A percentile compares a stretch with the other conserved stretches of the same genome.
phyloP scores from a whole-genome alignment of 176 grass and related monocot species.

The Raddia distichophylla region DNA sequence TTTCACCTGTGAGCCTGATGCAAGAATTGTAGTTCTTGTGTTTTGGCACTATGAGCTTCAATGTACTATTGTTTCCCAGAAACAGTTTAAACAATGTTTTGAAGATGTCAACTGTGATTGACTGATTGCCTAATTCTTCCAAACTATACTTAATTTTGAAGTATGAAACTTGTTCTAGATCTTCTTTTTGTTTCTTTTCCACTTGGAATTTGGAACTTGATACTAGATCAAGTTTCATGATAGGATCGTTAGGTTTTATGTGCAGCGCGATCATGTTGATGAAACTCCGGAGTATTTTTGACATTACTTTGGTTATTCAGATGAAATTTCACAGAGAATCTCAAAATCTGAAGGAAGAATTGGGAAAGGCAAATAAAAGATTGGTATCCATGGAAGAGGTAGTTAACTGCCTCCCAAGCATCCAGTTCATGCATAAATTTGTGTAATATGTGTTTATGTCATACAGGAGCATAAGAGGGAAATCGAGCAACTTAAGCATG shows the following conservation, averaged over 20 bases:
- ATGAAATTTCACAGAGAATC: constrained; percentile 66
- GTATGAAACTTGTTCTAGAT: constrained; percentile 7
- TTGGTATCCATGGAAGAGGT: constrained; percentile 76
- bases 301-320: constrained; percentile 41
- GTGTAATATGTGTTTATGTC: constrained; percentile 33
- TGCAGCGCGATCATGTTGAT: neutral
- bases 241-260: neutral
- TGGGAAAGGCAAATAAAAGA: constrained; percentile 67
- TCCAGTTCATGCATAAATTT: constrained; percentile 17
- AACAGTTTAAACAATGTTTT: constrained; percentile 7
- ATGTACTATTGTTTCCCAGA: neutral
- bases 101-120: neutral
- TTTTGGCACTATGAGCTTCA: neutral
- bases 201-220: neutral
- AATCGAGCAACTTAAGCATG: constrained; percentile 61
- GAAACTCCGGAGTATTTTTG: constrained; percentile 10
- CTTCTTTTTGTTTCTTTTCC: neutral
- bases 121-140: neutral
- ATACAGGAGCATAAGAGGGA: constrained; percentile 66
- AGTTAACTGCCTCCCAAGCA: constrained; percentile 25
- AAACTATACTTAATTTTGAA: neutral
- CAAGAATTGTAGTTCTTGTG: neutral
- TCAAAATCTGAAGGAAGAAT: constrained; percentile 64
- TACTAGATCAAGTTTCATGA: constrained; percentile 3
- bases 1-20: constrained; percentile 27